phyloP scores from a whole-genome alignment of 2,329 filamentous ascomycete species.

The Plectosphaerella sp. region DNA sequence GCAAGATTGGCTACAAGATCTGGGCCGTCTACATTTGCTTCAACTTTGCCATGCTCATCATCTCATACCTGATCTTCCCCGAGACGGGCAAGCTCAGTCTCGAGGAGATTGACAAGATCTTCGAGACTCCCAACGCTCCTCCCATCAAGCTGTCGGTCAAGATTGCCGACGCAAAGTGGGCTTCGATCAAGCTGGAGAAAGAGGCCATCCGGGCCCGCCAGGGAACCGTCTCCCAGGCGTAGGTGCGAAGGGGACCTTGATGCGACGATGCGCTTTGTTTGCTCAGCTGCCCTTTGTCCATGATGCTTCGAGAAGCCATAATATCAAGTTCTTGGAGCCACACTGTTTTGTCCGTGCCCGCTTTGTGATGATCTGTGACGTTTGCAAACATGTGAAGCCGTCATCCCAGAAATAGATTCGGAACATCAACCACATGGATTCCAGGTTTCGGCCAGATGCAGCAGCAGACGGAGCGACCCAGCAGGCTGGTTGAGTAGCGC shows the following conservation, averaged over 20 bases:
- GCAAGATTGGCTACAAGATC: conserved; percentile 43
- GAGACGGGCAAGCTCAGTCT: conserved; percentile 44
- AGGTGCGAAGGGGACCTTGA: too few species aligned
- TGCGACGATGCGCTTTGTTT: too few species aligned
- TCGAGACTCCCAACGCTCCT: conserved; percentile 20
- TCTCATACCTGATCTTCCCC: conserved; percentile 46
- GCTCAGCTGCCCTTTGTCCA: background rate
- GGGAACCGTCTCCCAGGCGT: background rate
- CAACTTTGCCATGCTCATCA: conserved; percentile 39
- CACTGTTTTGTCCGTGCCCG: background rate
- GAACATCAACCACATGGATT: too few species aligned
- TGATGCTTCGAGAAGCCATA: background rate
- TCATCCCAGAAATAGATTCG: too few species aligned
- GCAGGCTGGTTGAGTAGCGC: too few species aligned
- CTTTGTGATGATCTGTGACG: too few species aligned
- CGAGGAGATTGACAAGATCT: conserved; percentile 56
- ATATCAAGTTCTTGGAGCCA: background rate
- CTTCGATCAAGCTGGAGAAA: conserved; percentile 3
- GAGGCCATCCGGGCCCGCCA: background rate
- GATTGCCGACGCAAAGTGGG: conserved; percentile 10
- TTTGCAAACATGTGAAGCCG: too few species aligned
- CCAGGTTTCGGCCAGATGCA: too few species aligned
- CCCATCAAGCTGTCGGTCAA: conserved; percentile 11
- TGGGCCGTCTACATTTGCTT: conserved; percentile 47
- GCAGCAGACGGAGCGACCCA: too few species aligned